Base-by-base conservation (phyloP, 2,329 filamentous ascomycete genomes). In the Epichloe sylvatica region DNA sequence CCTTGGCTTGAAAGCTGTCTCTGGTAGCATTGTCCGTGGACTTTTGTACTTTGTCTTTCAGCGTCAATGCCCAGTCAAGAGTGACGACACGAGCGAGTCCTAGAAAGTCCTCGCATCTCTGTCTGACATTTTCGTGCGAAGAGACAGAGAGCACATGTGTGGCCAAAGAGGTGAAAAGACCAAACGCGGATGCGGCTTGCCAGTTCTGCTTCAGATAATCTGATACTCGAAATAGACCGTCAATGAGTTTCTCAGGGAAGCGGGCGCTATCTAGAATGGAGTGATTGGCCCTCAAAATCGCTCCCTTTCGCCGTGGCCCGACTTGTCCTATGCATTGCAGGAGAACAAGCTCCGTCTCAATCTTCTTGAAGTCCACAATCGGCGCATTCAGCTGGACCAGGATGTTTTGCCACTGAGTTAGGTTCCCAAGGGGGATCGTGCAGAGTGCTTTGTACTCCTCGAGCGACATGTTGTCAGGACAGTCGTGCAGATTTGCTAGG, bases 381-480 rank as follows among this genome's bases (percentile, higher is more conserved):
- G 55, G 58, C 51, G 55, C 57, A 1, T 55, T 52, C 1, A 61
- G 53, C 15, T 61, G 57, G 0, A 36, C 51, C 2, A 61, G 39
- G 1, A 59, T 53, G 13, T 49, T 59, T 38, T 54, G 49, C 60
- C 58, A 62, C 34, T 53, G 51, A 2, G 56, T 50, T 0, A 44
- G 39, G 23, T 54, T 46, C 1, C 60, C 57, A 1, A 50, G 54
- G 0, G 52, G 55, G 0, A 62, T 17, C 1, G 33, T 34, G 25
- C 47, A 44, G 5, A 60, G 9, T 2, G 70, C 65, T 46, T 75
- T 73, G 57, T 71, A 82, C 48, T 84, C 77, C 0, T 73, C 70
- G 0, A 78, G 51, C 0, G 71, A 66, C 49, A 84, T 63, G 21
- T 70, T 56, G 0, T 50, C 11, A 0, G 79, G 76, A 45, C 77